Evolutionary conservation across 371 early-diverging fungal genomes (phyloP).

Genomic region (Funneliformis caledonium): DNA sequence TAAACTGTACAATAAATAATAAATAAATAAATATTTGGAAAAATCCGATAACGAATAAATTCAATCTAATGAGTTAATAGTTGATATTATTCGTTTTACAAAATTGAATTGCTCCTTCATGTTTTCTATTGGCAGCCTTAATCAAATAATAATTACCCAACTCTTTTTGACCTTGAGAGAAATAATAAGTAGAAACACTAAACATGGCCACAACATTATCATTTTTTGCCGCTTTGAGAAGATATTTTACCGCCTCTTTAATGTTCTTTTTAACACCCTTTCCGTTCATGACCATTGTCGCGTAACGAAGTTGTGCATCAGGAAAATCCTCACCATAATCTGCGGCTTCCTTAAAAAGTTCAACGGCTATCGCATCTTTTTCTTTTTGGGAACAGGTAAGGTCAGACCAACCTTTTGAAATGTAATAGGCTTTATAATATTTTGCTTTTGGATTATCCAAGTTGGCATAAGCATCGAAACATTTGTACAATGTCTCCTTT

Average conservation of each 20-base stretch:
- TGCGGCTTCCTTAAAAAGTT: conserved; percentile 34
- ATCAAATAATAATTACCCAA: too few relatives aligned
- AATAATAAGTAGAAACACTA: conserved; percentile 8
- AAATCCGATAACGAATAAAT: too few relatives aligned
- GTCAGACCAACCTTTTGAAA: background rate
- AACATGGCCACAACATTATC: conserved; percentile 20
- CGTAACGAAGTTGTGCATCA: conserved; percentile 34
- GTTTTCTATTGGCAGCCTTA: too few relatives aligned
- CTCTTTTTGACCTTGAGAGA: too few relatives aligned
- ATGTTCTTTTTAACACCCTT: conserved; percentile 13
- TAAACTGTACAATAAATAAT: too few relatives aligned
- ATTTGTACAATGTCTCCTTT: background rate
- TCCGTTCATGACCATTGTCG: conserved; percentile 13
- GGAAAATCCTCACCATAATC: background rate
- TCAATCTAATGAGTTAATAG: too few relatives aligned
- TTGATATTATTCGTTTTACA: too few relatives aligned
- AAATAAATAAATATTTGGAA: too few relatives aligned
- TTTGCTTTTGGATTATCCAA: conserved; percentile 13
- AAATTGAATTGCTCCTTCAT: too few relatives aligned
- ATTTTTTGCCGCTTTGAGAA: conserved; percentile 22
- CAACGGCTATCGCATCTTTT: conserved; percentile 5
- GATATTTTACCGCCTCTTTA: background rate
- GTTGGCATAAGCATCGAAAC: conserved; percentile 13
- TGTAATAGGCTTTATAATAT: conserved; percentile 25
- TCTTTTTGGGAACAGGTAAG: background rate